Conservation (phyloP, 2,329 filamentous ascomycete genomes). For the Fusarium sp. region DNA sequence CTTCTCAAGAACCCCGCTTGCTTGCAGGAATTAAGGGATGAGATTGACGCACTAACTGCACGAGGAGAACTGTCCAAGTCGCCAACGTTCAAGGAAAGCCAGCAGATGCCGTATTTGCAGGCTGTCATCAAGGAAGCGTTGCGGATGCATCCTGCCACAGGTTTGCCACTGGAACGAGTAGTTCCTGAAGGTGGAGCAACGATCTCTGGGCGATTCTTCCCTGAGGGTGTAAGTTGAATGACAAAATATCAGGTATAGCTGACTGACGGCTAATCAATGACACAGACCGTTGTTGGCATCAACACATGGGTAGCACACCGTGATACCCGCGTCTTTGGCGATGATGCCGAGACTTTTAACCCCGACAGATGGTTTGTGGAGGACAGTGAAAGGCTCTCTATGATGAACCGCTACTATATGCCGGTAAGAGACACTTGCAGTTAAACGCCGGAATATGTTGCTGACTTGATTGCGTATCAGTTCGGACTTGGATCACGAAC, state of each 20-base stretch:
- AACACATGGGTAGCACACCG: conserved; percentile 46
- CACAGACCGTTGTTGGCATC: conserved; percentile 39
- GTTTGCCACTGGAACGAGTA: conserved; percentile 37
- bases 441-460: accelerated
- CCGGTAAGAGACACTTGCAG: conserved; percentile 12
- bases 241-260: too few relatives aligned
- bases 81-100: conserved; percentile 36
- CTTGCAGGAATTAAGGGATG: conserved; percentile 16
- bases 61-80: conserved; percentile 21
- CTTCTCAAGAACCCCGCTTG: conserved; percentile 27
- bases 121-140: conserved; percentile 43
- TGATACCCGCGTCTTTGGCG: conserved; percentile 32
- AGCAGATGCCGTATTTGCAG: conserved; percentile 41
- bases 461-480: conserved; percentile 24
- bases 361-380: conserved; percentile 37
- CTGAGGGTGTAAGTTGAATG: conserved; percentile 30
- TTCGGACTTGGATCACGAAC: conserved; percentile 45
- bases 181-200: conserved; percentile 38
- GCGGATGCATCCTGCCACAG: conserved; percentile 41
- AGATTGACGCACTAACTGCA: conserved; percentile 12
- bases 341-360: conserved; percentile 34
- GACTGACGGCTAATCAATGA: background rate
- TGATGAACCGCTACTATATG: conserved; percentile 45
- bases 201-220: conserved; percentile 37
- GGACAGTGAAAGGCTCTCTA: conserved; percentile 6